phyloP scores from a whole-genome alignment of 176 grass and related monocot species.

The Musa itinerans region DNA sequence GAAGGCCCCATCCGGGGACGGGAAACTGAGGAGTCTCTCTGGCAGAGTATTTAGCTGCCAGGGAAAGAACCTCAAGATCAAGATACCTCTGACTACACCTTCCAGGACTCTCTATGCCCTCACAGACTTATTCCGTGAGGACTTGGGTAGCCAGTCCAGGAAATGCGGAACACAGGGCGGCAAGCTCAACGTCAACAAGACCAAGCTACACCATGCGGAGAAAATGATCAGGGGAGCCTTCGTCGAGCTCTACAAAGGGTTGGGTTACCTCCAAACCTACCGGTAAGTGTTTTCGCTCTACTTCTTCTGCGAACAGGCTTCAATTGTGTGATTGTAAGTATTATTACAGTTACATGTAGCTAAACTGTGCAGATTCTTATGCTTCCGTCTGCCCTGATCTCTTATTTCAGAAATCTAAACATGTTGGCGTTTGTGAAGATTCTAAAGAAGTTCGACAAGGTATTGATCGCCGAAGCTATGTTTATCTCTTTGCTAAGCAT shows the following conservation, averaged over 20 bases:
- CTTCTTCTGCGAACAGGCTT: not conserved
- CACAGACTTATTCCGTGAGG: conserved; percentile 56
- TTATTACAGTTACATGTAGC: no score
- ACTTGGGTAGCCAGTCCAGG: conserved; percentile 58
- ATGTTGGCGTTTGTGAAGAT: conserved; percentile 97
- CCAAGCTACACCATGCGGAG: conserved; percentile 78
- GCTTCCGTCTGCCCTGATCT: not conserved
- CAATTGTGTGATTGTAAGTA: no score
- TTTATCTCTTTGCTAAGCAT: conserved; percentile 12
- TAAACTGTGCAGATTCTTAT: no score
- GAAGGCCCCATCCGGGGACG: conserved; percentile 11
- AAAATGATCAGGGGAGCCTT: conserved; percentile 96
- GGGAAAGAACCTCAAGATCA: conserved; percentile 76
- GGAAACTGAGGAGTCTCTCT: conserved; percentile 50
- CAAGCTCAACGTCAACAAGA: conserved; percentile 79
- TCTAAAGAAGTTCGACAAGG: conserved; percentile 96
- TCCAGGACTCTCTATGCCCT: conserved; percentile 69
- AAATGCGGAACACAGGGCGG: conserved; percentile 31
- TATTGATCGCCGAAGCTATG: conserved; percentile 14
- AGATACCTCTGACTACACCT: conserved; percentile 81
- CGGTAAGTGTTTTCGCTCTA: conserved; percentile 26
- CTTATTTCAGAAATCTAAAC: conserved; percentile 71
- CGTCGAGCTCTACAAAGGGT: conserved; percentile 81
- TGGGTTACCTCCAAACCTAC: conserved; percentile 75
- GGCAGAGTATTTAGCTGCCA: conserved; percentile 62